Conservation (phyloP, 768 basidiomycete species). For the Amanita jacksonii region DNA sequence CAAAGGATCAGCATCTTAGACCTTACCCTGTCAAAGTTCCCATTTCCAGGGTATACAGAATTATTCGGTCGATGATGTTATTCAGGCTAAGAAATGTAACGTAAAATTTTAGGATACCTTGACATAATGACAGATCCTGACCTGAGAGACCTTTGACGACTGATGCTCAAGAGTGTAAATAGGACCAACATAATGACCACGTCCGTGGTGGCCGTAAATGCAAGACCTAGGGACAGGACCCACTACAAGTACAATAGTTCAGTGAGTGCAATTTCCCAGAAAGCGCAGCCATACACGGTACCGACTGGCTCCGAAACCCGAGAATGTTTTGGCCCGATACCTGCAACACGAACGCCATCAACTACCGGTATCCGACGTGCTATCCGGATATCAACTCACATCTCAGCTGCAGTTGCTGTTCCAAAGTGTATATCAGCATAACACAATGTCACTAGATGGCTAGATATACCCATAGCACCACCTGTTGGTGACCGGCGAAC, state of each 20-base stretch:
- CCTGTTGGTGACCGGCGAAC: no score
- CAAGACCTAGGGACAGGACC: conserved; percentile 37
- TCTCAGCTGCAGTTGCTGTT: no score
- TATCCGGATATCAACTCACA: no score
- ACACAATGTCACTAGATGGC: no score
- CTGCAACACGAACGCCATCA: no score
- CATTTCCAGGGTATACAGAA: conserved; percentile 34
- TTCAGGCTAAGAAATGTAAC: conserved; percentile 19
- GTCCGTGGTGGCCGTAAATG: conserved; percentile 30
- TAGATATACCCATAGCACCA: no score
- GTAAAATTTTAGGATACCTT: not conserved
- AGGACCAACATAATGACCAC: conserved; percentile 27
- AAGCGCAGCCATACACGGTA: conserved; percentile 7
- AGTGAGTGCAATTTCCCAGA: conserved; percentile 15
- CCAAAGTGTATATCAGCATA: no score
- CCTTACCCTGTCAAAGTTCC: conserved; percentile 29
- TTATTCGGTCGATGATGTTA: conserved; percentile 27
- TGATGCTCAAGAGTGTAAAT: conserved; percentile 22
- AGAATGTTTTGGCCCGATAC: no score
- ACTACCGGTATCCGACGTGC: no score
- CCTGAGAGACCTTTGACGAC: conserved; percentile 23
- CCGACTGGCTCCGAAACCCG: no score
- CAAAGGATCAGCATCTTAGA: not conserved
- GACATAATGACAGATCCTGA: conserved; percentile 2
- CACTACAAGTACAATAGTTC: conserved; percentile 20